Evolutionary conservation across 23 red algal species (phyloP).

Genomic region (Gracilaria gracilis): DNA sequence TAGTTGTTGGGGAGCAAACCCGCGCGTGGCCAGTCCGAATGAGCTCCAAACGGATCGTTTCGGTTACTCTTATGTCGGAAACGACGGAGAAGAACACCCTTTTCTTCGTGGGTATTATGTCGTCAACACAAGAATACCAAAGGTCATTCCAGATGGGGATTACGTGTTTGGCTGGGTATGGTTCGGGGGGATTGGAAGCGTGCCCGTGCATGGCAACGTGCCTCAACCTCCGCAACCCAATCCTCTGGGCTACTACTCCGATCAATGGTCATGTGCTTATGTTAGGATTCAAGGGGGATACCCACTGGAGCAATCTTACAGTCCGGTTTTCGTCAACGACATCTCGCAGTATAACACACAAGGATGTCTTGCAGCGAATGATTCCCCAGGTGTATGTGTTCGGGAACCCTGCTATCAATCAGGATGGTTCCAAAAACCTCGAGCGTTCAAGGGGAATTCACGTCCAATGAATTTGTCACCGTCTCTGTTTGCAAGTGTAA

Average conservation of each 20-base stretch:
- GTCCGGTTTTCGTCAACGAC: constrained; percentile 59
- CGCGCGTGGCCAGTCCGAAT: constrained; percentile 2
- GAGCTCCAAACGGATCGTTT: constrained; percentile 37
- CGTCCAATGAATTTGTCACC: constrained; percentile 7
- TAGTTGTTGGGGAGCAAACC: constrained; percentile 64
- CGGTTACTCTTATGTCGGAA: constrained; percentile 41
- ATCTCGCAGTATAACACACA: constrained; percentile 37
- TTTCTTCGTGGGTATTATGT: constrained; percentile 46
- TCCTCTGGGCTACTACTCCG: constrained; percentile 44
- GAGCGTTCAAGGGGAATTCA: constrained; percentile 13
- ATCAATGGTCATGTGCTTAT: constrained; percentile 61
- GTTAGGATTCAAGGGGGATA: constrained; percentile 38
- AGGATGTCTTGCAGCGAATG: constrained; percentile 48
- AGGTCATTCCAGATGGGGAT: constrained; percentile 61
- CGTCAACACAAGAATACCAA: constrained; percentile 37
- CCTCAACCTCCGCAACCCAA: constrained; percentile 40
- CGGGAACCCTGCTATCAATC: constrained; percentile 34
- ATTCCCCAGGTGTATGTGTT: constrained; percentile 50
- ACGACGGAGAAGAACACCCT: constrained; percentile 29
- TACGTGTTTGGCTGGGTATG: constrained; percentile 73
- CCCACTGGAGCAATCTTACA: constrained; percentile 7
- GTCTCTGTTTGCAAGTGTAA: constrained; percentile 31
- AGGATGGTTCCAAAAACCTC: constrained; percentile 39
- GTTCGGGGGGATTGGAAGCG: constrained; percentile 61
- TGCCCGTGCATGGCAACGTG: background rate